Conservation (phyloP, 2,329 filamentous ascomycete genomes). For the Coleophoma cylindrospora region DNA sequence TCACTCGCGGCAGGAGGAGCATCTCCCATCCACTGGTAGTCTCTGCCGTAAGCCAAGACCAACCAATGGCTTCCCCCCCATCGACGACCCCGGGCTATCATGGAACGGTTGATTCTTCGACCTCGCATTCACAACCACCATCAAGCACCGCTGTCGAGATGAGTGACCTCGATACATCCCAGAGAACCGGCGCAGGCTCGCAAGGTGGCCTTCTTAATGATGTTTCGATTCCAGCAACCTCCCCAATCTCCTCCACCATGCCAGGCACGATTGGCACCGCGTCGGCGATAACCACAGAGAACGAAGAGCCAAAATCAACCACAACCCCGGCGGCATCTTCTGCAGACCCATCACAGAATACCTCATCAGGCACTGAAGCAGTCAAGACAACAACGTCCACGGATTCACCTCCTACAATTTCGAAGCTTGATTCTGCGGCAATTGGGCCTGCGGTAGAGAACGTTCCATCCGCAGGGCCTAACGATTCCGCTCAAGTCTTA, state of each 20-base stretch:
- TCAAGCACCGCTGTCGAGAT: slow-evolving; percentile 14
- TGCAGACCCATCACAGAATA: slow-evolving; percentile 1
- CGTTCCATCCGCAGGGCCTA: slow-evolving; percentile 6
- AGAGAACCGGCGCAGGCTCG: slow-evolving; percentile 13
- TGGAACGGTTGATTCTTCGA: neutral
- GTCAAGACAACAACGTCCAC: slow-evolving; percentile 1
- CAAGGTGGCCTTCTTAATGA: slow-evolving; percentile 18
- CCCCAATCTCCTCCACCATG: slow-evolving; percentile 11
- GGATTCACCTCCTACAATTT: slow-evolving; percentile 7
- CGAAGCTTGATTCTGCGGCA: slow-evolving; percentile 16
- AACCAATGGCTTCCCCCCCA: neutral
- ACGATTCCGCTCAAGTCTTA: slow-evolving; percentile 42
- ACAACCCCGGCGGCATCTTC: slow-evolving; percentile 1
- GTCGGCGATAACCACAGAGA: slow-evolving; percentile 2
- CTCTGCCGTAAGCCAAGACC: neutral
- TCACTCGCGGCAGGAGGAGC: too few species aligned
- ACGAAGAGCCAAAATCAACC: slow-evolving; percentile 3
- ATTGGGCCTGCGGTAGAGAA: slow-evolving; percentile 9
- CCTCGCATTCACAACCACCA: neutral
- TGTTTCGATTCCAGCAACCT: slow-evolving; percentile 17
- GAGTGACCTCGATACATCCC: slow-evolving; percentile 17
- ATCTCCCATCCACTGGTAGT: neutral
- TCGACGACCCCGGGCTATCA: neutral
- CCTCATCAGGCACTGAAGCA: slow-evolving; percentile 4
- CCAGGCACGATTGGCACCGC: slow-evolving; percentile 1